Evolutionary conservation across 2,329 filamentous ascomycete genomes (phyloP).

Genomic region (Cadophora gregata): DNA sequence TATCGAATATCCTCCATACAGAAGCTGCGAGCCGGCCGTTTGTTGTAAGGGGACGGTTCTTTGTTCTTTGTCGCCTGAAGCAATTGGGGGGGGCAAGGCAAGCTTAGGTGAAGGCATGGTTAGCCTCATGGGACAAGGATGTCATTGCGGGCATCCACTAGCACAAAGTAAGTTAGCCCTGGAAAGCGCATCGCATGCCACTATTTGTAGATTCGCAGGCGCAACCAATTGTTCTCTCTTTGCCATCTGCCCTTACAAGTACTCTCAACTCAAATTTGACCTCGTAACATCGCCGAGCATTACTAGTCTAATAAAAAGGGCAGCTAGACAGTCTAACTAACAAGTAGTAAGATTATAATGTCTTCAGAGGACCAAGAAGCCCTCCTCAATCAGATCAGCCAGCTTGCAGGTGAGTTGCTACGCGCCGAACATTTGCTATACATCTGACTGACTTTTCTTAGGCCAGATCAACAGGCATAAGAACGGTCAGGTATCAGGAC

Average conservation of each 20-base stretch:
- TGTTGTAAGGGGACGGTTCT: conserved; percentile 12
- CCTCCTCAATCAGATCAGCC: conserved; percentile 60
- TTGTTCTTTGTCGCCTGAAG: conserved; percentile 27
- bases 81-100: neutral
- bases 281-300: neutral
- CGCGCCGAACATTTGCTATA: conserved; percentile 55
- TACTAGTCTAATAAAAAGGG: neutral
- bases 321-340: conserved; percentile 30
- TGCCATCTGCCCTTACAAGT: conserved; percentile 8
- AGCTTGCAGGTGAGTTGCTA: conserved; percentile 57
- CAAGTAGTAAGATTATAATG: conserved; percentile 39
- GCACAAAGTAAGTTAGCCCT: neutral
- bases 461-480: conserved; percentile 84
- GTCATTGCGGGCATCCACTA: neutral
- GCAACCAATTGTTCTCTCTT: conserved; percentile 1
- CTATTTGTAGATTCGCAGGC: neutral
- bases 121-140: neutral
- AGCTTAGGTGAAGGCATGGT: conserved; percentile 5
- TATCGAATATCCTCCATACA: conserved; percentile 35
- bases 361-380: conserved; percentile 62
- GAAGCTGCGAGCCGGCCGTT: conserved; percentile 9
- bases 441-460: conserved; percentile 46
- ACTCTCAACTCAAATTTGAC: conserved; percentile 12
- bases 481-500: conserved; percentile 58
- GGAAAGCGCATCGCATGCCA: neutral